phyloP scores from a whole-genome alignment of 2,329 filamentous ascomycete genomes.

The Hymenotorrendiella dingleyae region DNA sequence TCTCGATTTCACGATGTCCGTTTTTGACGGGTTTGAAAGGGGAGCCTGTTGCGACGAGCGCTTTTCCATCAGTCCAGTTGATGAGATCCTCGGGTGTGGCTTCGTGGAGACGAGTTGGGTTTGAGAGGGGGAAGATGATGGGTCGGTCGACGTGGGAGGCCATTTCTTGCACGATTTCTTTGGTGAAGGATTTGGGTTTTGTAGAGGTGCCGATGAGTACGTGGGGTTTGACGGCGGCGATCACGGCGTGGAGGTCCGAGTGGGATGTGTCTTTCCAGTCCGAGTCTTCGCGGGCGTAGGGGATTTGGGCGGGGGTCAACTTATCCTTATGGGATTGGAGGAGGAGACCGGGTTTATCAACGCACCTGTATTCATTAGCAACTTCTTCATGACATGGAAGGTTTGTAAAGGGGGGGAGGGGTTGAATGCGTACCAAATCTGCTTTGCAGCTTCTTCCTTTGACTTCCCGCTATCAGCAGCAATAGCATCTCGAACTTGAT shows the following conservation, averaged over 20 bases:
- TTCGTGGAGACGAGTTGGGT: conserved; percentile 79
- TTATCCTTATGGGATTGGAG: conserved; percentile 54
- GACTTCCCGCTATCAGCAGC: conserved; percentile 58
- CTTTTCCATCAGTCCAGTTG: conserved; percentile 71
- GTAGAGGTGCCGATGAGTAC: conserved; percentile 83
- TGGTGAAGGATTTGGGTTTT: conserved; percentile 66
- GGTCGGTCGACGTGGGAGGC: conserved; percentile 64
- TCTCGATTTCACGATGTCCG: conserved; percentile 41
- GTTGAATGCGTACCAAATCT: conserved; percentile 61
- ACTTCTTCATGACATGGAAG: background rate
- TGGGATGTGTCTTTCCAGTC: conserved; percentile 57
- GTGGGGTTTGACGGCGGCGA: conserved; percentile 69
- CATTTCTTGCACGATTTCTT: conserved; percentile 71
- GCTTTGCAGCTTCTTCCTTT: conserved; percentile 68
- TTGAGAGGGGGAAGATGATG: conserved; percentile 77
- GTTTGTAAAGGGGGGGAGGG: background rate
- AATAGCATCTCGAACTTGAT: conserved; percentile 77
- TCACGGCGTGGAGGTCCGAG: conserved; percentile 56
- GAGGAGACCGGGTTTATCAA: conserved; percentile 77
- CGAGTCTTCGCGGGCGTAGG: conserved; percentile 57
- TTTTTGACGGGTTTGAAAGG: conserved; percentile 71
- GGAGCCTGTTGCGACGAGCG: conserved; percentile 75
- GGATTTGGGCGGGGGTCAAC: conserved; percentile 60
- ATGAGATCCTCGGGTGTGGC: conserved; percentile 71
- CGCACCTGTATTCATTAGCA: conserved; percentile 47